Conservation (phyloP, 331 rosid genomes). For the Dryas integrifolia region DNA sequence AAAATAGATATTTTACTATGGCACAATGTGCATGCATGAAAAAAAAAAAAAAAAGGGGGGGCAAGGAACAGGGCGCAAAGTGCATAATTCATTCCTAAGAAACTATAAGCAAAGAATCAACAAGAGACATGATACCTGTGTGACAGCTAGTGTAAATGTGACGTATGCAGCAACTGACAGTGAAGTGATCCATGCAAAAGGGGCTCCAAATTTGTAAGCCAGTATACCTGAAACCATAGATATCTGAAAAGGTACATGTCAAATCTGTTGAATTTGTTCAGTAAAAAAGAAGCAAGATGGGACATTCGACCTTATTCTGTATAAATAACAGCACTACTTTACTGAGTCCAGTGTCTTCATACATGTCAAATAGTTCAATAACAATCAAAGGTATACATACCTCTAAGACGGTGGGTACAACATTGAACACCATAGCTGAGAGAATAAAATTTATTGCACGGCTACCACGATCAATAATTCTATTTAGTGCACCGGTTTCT, state of each 20-base stretch:
- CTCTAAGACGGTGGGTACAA: slow-evolving; percentile 95
- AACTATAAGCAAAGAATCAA: slow-evolving; percentile 5
- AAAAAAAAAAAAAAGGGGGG: background rate
- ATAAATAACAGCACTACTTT: background rate
- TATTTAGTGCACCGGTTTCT: slow-evolving; percentile 86
- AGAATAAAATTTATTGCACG: slow-evolving; percentile 97
- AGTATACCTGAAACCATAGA: slow-evolving; percentile 97
- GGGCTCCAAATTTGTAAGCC: slow-evolving; percentile 96
- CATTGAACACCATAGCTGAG: slow-evolving; percentile 93
- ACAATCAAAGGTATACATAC: slow-evolving; percentile 37
- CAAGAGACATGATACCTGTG: slow-evolving; percentile 64
- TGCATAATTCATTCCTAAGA: slow-evolving; percentile 19
- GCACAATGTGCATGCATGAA: background rate
- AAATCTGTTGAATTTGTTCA: slow-evolving; percentile 29
- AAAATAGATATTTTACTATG: background rate
- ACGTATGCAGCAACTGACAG: slow-evolving; percentile 92
- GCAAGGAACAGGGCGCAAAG: slow-evolving; percentile 24
- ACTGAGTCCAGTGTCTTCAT: slow-evolving; percentile 4
- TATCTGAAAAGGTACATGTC: slow-evolving; percentile 77
- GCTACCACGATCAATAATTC: slow-evolving; percentile 98
- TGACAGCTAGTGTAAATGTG: slow-evolving; percentile 67
- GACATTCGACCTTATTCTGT: background rate
- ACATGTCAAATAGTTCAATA: slow-evolving; percentile 14
- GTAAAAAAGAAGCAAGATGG: background rate
- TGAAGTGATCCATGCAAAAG: slow-evolving; percentile 94